These are phyloP conservation scores for Thuja plicata DNA, from an alignment of 83 land plant species.

Conservation along the genomic window DNA sequence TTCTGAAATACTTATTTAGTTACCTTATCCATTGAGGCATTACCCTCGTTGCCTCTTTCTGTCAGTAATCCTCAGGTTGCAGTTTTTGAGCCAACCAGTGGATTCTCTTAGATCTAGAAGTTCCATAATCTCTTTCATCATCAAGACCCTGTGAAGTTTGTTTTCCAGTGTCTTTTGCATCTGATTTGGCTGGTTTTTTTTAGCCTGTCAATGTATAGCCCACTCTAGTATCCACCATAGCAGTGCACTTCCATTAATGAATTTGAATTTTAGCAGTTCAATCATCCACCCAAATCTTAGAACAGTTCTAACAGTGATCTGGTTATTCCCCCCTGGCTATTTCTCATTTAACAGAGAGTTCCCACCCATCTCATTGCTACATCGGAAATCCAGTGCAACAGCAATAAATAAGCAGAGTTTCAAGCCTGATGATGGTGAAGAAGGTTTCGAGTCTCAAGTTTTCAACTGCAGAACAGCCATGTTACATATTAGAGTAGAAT, in stretches of 20 bases:
- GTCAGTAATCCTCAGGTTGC: constrained; percentile 4
- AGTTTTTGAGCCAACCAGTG: constrained; percentile 15
- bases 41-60: neutral
- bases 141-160: constrained; percentile 10
- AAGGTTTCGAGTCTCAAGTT: neutral
- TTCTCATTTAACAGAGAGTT: neutral
- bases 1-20: neutral
- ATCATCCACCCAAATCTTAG: neutral
- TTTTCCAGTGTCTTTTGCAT: constrained; percentile 9
- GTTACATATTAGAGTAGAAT: neutral
- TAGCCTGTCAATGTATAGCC: neutral
- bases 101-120: neutral
- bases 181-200: constrained; percentile 4
- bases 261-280: neutral
- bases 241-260: constrained; percentile 8
- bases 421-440: neutral
- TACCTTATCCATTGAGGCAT: neutral
- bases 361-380: constrained; percentile 4
- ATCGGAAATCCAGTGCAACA: neutral
- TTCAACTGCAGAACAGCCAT: neutral
- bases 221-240: neutral
- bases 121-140: constrained; percentile 1
- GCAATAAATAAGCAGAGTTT: neutral
- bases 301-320: constrained; percentile 8
- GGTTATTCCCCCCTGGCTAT: neutral